Conservation (phyloP, 768 basidiomycete genomes). For the Tricholomella constricta region DNA sequence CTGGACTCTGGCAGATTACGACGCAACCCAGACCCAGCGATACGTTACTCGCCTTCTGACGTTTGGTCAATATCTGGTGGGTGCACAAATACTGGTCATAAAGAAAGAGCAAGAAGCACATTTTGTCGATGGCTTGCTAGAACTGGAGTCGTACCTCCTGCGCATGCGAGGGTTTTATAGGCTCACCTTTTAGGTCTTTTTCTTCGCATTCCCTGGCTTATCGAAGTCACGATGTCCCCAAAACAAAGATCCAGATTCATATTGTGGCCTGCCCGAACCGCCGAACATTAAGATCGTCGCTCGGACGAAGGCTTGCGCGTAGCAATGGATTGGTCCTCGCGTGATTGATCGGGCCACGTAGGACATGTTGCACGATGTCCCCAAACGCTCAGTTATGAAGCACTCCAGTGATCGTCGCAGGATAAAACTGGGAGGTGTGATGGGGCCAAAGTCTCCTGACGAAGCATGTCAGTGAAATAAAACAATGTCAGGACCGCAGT, state of each 20-base stretch:
- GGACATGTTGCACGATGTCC: not conserved
- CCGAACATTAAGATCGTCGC: not conserved
- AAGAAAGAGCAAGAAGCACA: constrained; percentile 35
- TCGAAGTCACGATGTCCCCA: not conserved
- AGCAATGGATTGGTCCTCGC: not conserved
- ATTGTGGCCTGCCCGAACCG: not conserved
- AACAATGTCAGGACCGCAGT: too few relatives aligned
- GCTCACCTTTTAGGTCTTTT: not conserved
- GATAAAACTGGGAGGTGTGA: not conserved
- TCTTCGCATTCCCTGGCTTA: not conserved
- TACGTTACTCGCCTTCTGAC: constrained; percentile 33
- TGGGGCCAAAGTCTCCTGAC: not conserved
- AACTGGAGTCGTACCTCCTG: not conserved
- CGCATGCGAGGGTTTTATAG: not conserved
- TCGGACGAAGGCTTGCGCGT: not conserved
- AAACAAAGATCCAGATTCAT: not conserved
- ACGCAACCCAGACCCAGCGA: not conserved
- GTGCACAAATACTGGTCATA: constrained; percentile 34
- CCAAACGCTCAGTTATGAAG: not conserved
- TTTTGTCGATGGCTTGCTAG: constrained; percentile 5
- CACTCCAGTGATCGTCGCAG: not conserved
- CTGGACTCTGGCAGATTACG: constrained; percentile 26
- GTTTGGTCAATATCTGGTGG: constrained; percentile 29
- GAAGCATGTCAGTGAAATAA: not conserved
- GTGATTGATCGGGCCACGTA: not conserved